phyloP scores from a whole-genome alignment of 352 stramenopile genomes.

The Globisporangium megalacanthum region DNA sequence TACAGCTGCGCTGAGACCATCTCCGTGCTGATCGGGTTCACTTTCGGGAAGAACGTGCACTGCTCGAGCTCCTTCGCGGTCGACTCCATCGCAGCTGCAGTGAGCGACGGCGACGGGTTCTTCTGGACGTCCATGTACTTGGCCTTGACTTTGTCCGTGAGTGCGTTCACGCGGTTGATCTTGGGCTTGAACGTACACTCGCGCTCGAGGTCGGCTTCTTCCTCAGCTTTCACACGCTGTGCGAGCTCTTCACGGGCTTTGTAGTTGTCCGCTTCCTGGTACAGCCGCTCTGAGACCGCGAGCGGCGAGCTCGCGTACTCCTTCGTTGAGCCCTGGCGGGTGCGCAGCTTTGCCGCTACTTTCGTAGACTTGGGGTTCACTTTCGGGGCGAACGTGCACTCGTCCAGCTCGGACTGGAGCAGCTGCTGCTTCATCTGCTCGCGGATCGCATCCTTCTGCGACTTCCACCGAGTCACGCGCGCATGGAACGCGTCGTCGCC shows the following conservation, averaged over 20 bases:
- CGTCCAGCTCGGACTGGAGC: conserved; percentile 60
- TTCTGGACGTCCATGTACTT: conserved; percentile 64
- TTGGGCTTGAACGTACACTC: conserved; percentile 74
- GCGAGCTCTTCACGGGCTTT: conserved; percentile 66
- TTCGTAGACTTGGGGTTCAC: conserved; percentile 75
- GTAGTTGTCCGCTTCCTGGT: conserved; percentile 75
- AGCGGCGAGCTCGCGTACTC: conserved; percentile 22
- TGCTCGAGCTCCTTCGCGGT: conserved; percentile 57
- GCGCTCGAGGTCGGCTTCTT: conserved; percentile 63
- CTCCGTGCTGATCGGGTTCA: conserved; percentile 65
- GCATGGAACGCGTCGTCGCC: conserved; percentile 58
- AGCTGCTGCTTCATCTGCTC: conserved; percentile 81
- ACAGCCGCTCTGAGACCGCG: conserved; percentile 59
- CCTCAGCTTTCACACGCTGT: conserved; percentile 50
- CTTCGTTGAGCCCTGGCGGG: conserved; percentile 20
- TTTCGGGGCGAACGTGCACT: conserved; percentile 73
- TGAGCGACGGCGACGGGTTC: conserved; percentile 31
- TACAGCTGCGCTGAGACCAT: conserved; percentile 85
- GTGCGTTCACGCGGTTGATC: conserved; percentile 36
- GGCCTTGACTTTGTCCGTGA: conserved; percentile 56
- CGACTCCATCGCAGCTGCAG: conserved; percentile 50
- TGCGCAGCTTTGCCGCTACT: conserved; percentile 54
- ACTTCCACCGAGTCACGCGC: conserved; percentile 71
- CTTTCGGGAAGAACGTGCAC: conserved; percentile 76
- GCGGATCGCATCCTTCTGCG: conserved; percentile 66